These are phyloP conservation scores for Pilobolus umbonatus DNA, from an alignment of 192 early-diverging fungal genomes.

Conservation along the genomic window DNA sequence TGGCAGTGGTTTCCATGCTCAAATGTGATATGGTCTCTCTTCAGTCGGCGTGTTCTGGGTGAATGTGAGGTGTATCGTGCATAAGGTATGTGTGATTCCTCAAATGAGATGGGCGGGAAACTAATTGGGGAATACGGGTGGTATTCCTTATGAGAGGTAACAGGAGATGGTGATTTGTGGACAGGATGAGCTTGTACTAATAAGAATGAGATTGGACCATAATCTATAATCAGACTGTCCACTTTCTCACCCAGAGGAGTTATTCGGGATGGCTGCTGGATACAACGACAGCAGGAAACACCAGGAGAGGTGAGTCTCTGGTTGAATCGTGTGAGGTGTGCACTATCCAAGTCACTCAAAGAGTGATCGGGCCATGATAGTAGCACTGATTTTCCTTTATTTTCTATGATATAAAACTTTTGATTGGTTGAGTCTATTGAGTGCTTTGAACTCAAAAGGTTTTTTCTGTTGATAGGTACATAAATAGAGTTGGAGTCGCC, in stretches of 20 bases:
- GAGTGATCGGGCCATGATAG: conserved; percentile 14
- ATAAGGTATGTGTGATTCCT: no score
- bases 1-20: conserved; percentile 21
- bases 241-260: conserved; percentile 7
- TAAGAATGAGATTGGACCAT: conserved; percentile 28
- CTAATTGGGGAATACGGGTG: no score
- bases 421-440: conserved; percentile 6
- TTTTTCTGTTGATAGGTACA: conserved; percentile 1
- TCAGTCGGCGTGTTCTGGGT: no score
- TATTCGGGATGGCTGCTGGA: conserved; percentile 2
- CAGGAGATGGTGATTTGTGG: no score
- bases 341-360: conserved; percentile 4
- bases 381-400: conserved; percentile 14
- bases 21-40: no score
- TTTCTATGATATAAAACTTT: conserved; percentile 15
- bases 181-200: conserved; percentile 18
- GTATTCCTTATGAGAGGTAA: no score
- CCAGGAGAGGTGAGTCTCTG: conserved; percentile 5
- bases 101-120: no score
- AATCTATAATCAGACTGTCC: conserved; percentile 21
- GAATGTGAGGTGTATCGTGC: no score
- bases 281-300: conserved; percentile 15
- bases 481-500: conserved; percentile 4
- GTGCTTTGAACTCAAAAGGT: background rate
- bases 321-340: background rate